Evolutionary conservation across 1,284 basidiomycete species (phyloP).

Genomic region (Ustilago curta): DNA sequence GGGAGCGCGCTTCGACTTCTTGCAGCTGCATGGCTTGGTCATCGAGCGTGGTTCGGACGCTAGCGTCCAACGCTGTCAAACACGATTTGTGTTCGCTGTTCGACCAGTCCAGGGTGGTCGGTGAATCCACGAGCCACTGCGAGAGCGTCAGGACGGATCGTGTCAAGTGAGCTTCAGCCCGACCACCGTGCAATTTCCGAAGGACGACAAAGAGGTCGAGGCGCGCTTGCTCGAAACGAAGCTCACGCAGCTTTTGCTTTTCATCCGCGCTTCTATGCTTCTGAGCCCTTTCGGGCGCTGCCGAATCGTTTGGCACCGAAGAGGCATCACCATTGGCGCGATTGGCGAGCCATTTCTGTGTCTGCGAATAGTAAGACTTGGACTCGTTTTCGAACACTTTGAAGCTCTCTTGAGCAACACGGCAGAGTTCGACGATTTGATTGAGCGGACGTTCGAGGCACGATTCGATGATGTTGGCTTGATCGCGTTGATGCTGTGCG

Average conservation of each 20-base stretch:
- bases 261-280: conserved; percentile 54
- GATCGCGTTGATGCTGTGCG: conserved; percentile 24
- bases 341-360: conserved; percentile 61
- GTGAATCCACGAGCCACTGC: conserved; percentile 35
- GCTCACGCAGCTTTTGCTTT: conserved; percentile 57
- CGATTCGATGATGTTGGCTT: conserved; percentile 29
- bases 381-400: conserved; percentile 56
- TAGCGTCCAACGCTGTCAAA: conserved; percentile 10
- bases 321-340: conserved; percentile 10
- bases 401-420: conserved; percentile 37
- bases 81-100: neutral
- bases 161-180: conserved; percentile 44
- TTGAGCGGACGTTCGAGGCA: conserved; percentile 48
- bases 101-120: conserved; percentile 9
- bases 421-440: conserved; percentile 47
- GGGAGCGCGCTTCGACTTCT: conserved; percentile 19
- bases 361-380: conserved; percentile 59
- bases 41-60: conserved; percentile 15
- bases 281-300: conserved; percentile 12
- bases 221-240: conserved; percentile 52
- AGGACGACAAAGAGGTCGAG: conserved; percentile 43
- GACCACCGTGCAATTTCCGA: conserved; percentile 49
- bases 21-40: conserved; percentile 12
- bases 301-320: neutral
- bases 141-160: conserved; percentile 37